Percentiles rank a stretch among this genome's conserved stretches.
These are phyloP conservation scores for Alternaria conjuncta DNA, from an alignment of 2,329 filamentous ascomycete genomes.

Conservation along the genomic window DNA sequence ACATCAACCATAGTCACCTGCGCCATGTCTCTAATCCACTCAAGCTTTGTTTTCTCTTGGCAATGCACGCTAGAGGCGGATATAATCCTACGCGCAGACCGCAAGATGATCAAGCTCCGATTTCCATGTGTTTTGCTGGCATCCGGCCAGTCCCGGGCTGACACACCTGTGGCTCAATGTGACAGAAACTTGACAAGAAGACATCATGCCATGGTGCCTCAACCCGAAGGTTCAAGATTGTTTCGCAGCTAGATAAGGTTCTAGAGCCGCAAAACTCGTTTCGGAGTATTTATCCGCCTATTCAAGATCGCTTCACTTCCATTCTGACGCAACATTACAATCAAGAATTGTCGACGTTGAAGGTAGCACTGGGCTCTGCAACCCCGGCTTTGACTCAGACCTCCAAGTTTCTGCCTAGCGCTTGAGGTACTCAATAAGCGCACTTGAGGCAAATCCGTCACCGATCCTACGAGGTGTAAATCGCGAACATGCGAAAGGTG, in stretches of 20 bases:
- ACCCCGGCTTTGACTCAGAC: constrained; percentile 20
- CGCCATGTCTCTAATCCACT: constrained; percentile 20
- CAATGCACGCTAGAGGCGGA: constrained; percentile 18
- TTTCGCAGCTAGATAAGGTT: not conserved
- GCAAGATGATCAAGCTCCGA: constrained; percentile 6
- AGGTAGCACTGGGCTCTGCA: constrained; percentile 3
- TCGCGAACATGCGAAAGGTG: not conserved
- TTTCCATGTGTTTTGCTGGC: constrained; percentile 11
- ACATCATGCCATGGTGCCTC: not conserved
- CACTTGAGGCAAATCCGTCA: not conserved
- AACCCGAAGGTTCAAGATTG: not conserved
- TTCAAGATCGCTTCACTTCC: not conserved
- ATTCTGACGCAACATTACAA: not conserved
- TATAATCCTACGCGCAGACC: constrained; percentile 17
- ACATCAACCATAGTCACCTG: constrained; percentile 23
- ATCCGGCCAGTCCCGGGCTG: constrained; percentile 31
- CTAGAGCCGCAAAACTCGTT: not conserved
- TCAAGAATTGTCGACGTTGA: constrained; percentile 12
- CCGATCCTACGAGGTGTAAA: not conserved
- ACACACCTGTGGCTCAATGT: constrained; percentile 8
- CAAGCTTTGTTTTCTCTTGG: constrained; percentile 29
- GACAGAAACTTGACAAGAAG: not conserved
- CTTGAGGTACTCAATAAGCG: not conserved
- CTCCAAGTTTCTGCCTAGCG: constrained; percentile 5
- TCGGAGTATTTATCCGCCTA: constrained; percentile 1